Evolutionary conservation across 306 rosid genomes (phyloP), one percentile per base, ranked within the genome.

Genomic region (Inga leiocalycina): DNA sequence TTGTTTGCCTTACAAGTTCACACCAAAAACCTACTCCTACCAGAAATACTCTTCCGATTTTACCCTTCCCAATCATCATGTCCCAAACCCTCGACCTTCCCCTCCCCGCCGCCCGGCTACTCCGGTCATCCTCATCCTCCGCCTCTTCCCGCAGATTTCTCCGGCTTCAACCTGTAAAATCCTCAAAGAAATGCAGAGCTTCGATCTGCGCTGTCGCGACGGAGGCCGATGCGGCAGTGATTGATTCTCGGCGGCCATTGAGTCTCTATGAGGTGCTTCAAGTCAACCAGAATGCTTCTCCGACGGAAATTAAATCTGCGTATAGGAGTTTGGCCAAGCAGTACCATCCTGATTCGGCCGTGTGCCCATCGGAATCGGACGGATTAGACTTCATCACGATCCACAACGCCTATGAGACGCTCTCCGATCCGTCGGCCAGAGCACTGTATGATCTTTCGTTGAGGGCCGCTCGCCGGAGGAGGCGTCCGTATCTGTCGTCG

Each of bases 361-460:
- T 81, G 24, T 44, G 64, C 2, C 73, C 72, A 12, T 27, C 89
- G 57, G 91, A 82, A 12, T 64, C 68, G 6, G 89, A 82, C 62
- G 91, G 86, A 32, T 81, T 74, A 2, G 90, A 88, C 44, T 95
- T 95, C 87, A 90, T 95, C 17, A 86, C 86, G 91, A 92, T 95
- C 78, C 91, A 89, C 68, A 83, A 89, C 82, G 98, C 97, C 6
- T 95, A 93, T 34, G 90, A 89, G 61, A 93, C 98, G 68, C 96
- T 95, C 6, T 92, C 93, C 3, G 98, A 95, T 86, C 98, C 98
- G 19, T 88, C 91, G 2, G 83, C 98, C 2, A 88, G 98, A 69
- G 91, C 92, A 13, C 44, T 77, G 14, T 95, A 95, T 35, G 98
- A 95, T 54, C 56, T 87, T 9, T 84, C 94, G 8, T 4, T 95